Evolutionary conservation across 2,329 filamentous ascomycete genomes (phyloP).

Genomic region (Calonectria pauciramosa): DNA sequence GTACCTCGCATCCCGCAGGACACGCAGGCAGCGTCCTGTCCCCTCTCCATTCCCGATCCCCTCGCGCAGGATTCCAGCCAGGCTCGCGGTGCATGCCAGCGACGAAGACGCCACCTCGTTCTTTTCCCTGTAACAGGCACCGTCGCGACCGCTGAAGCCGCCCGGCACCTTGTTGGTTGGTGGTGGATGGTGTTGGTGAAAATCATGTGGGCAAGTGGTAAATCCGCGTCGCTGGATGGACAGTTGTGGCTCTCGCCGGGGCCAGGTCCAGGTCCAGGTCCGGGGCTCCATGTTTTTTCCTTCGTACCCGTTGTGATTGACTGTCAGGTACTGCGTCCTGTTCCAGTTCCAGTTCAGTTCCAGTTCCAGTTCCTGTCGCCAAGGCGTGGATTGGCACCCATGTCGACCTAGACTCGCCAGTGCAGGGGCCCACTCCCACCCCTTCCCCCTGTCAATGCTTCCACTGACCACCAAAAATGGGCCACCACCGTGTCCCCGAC

Average conservation of each 20-base stretch:
- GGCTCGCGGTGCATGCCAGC: slow-evolving; percentile 15
- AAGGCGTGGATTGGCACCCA: slow-evolving; percentile 8
- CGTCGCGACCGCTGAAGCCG: not conserved
- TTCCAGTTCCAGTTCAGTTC: slow-evolving; percentile 11
- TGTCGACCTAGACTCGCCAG: slow-evolving; percentile 1
- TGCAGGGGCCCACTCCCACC: not conserved
- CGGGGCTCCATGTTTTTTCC: slow-evolving; percentile 6
- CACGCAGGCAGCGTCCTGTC: slow-evolving; percentile 7
- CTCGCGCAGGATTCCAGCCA: slow-evolving; percentile 21
- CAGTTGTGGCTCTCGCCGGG: slow-evolving; percentile 10
- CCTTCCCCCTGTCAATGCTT: slow-evolving; percentile 13
- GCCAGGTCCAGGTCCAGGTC: not conserved
- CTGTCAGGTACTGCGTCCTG: slow-evolving; percentile 16
- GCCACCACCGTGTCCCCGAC: not conserved
- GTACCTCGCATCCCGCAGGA: not conserved
- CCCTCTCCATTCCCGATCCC: slow-evolving; percentile 8
- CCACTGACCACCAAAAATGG: slow-evolving; percentile 19
- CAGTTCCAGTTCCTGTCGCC: slow-evolving; percentile 28
- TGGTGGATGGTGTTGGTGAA: slow-evolving; percentile 12
- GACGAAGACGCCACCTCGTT: slow-evolving; percentile 10
- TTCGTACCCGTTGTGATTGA: slow-evolving; percentile 18
- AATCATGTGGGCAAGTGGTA: not conserved
- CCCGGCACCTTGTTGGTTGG: not conserved
- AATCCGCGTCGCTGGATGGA: slow-evolving; percentile 2
- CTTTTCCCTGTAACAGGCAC: not conserved